Evolutionary conservation across 2,329 filamentous ascomycete genomes (phyloP).

Genomic region (Zymoseptoria passerinii): DNA sequence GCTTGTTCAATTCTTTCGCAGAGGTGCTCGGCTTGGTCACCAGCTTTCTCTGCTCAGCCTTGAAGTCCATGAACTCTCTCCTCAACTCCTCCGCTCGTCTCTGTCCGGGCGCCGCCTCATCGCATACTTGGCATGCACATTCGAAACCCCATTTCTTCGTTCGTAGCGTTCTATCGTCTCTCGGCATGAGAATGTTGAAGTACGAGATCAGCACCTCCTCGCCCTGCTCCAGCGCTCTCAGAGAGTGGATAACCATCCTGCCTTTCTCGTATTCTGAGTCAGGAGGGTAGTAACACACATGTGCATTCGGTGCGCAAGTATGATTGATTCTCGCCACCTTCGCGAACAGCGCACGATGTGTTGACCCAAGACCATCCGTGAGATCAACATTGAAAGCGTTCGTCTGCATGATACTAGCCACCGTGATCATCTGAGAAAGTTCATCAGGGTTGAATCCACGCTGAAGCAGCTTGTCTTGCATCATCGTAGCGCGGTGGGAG

Average conservation of each 20-base stretch:
- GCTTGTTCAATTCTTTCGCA: constrained; percentile 4
- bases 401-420: constrained; percentile 19
- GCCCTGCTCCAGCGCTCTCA: constrained; percentile 9
- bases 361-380: constrained; percentile 8
- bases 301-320: constrained; percentile 19
- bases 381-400: constrained; percentile 21
- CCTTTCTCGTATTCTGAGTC: not conserved
- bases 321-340: constrained; percentile 18
- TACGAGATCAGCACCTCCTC: constrained; percentile 19
- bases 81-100: constrained; percentile 3
- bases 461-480: constrained; percentile 14
- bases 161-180: constrained; percentile 12
- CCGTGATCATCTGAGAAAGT: constrained; percentile 11
- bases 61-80: constrained; percentile 10
- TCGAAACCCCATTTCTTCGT: constrained; percentile 17
- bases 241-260: constrained; percentile 15
- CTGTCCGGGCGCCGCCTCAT: constrained; percentile 1
- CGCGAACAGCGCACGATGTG: constrained; percentile 16
- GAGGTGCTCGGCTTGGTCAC: constrained; percentile 3
- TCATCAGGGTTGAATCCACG: constrained; percentile 8
- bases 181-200: constrained; percentile 16
- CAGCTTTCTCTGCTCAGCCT: constrained; percentile 1
- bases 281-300: constrained; percentile 17
- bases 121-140: constrained; percentile 16
- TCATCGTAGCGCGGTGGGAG: constrained; percentile 9